A percentile compares a stretch with the other conserved stretches of the same genome.
Evolutionary conservation across 2,329 filamentous ascomycete genomes (phyloP).

Genomic region (Epichloe gansuensis): DNA sequence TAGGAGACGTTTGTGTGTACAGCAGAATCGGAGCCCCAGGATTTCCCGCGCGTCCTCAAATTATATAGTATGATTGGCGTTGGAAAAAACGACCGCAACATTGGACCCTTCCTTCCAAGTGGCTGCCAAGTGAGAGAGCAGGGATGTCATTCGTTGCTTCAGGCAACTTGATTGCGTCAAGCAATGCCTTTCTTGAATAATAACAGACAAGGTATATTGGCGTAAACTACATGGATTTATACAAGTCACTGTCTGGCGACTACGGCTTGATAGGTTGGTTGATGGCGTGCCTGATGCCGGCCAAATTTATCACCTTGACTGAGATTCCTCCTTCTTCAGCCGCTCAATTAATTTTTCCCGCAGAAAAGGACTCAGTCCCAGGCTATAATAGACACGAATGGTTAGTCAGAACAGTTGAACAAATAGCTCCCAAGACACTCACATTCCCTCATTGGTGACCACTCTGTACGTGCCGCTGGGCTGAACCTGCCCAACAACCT

Average conservation of each 20-base stretch:
- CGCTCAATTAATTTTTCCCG: slow-evolving; percentile 40
- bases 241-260: slow-evolving; percentile 1
- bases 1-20: too few species aligned
- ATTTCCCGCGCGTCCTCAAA: too few species aligned
- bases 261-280: not conserved
- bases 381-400: slow-evolving; percentile 8
- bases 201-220: not conserved
- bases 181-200: not conserved
- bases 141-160: not conserved
- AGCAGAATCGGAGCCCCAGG: too few species aligned
- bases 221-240: not conserved
- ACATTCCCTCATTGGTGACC: slow-evolving; percentile 56
- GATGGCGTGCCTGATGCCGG: not conserved
- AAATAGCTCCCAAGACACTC: slow-evolving; percentile 23
- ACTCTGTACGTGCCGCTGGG: slow-evolving; percentile 52
- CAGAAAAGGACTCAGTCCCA: slow-evolving; percentile 31
- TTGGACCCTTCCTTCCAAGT: too few species aligned
- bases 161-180: not conserved
- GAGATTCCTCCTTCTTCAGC: slow-evolving; percentile 33
- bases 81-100: too few species aligned
- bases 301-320: not conserved
- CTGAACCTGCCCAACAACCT: slow-evolving; percentile 46
- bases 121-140: not conserved
- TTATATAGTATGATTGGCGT: too few species aligned
- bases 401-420: slow-evolving; percentile 11